Base-by-base conservation (phyloP, 805 yeast species). In the Saturnispora serradocipensis region DNA sequence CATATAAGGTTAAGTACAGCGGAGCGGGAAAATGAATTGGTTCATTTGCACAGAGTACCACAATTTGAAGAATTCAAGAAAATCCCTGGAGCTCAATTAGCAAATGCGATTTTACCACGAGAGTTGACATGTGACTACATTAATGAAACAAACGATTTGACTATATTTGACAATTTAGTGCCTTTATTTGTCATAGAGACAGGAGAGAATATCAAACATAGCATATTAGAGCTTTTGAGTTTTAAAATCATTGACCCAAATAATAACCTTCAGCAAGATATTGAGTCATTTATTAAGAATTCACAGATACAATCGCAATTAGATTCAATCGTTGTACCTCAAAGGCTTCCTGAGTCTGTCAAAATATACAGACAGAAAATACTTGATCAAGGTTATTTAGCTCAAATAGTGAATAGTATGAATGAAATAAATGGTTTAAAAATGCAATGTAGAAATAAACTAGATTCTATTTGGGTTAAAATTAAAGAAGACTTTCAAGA, bases 11-110 rank as follows among this genome's bases (percentile, higher is more conserved):
- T 83, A 9, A 66, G 71, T 16, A 70, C 76, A 3, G 79, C 90
- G 0, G 88, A 85, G 56, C 75, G 81, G 56, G 97, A 89, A 57
- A 89, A 89, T 62, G 90, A 88, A 60, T 70, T 88, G 58, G 81
- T 90, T 5, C 87, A 88, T 64, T 67, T 86, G 39, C 82, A 85
- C 53, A 67, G 71, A 1, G 81, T 88, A 0, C 95, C 95, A 0
- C 58, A 55, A 1, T 59, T 57, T 7, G 53, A 61, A 0, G 68
- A 72, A 2, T 57, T 81, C 1, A 70, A 77, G 0, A 59, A 70
- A 0, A 69, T 81, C 3, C 61, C 66, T 2, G 75, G 76, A 2
- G 82, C 81, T 0, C 64, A 76, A 4, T 78, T 85, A 73, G 88
- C 84, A 2, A 77, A 77, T 48, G 57, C 60, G 13, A 25, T 63